Conservation (phyloP, 1,284 basidiomycete genomes). For the Rhodotorula sp. region DNA sequence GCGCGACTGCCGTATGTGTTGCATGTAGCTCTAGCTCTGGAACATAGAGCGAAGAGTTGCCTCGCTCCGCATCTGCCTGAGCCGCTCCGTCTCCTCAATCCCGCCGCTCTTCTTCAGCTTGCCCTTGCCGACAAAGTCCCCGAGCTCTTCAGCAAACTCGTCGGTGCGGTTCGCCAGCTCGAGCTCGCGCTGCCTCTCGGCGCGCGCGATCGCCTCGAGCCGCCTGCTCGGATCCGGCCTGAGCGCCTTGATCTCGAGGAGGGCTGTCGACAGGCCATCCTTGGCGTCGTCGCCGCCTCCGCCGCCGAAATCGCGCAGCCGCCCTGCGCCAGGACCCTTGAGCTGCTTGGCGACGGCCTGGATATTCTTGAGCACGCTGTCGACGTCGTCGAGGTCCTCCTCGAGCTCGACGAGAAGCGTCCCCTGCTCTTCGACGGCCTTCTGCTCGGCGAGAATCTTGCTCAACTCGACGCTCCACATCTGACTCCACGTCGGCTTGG, state of each 20-base stretch:
- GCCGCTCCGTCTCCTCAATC: conserved; percentile 82
- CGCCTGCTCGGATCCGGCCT: conserved; percentile 71
- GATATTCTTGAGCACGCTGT: conserved; percentile 81
- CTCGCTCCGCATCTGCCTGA: conserved; percentile 79
- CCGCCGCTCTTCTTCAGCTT: conserved; percentile 92
- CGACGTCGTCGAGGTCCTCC: conserved; percentile 85
- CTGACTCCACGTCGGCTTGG: conserved; percentile 97
- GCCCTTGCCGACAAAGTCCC: conserved; percentile 76
- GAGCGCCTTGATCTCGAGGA: conserved; percentile 82
- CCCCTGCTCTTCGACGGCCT: conserved; percentile 87
- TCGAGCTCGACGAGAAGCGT: conserved; percentile 83
- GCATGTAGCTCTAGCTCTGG: background rate
- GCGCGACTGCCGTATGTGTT: too few relatives aligned
- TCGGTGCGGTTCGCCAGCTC: conserved; percentile 69
- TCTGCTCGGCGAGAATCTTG: conserved; percentile 96
- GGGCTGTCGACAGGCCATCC: conserved; percentile 63
- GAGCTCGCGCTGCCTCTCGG: conserved; percentile 72
- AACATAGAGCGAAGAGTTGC: conserved; percentile 86
- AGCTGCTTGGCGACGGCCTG: conserved; percentile 70
- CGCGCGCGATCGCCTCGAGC: conserved; percentile 86
- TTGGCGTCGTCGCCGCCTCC: conserved; percentile 20
- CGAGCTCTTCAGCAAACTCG: conserved; percentile 78
- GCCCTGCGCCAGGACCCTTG: conserved; percentile 1
- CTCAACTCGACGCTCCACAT: conserved; percentile 96
- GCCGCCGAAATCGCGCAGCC: conserved; percentile 14